Evolutionary conservation across 768 basidiomycete species (phyloP).

Genomic region (Tulasnella sp.): DNA sequence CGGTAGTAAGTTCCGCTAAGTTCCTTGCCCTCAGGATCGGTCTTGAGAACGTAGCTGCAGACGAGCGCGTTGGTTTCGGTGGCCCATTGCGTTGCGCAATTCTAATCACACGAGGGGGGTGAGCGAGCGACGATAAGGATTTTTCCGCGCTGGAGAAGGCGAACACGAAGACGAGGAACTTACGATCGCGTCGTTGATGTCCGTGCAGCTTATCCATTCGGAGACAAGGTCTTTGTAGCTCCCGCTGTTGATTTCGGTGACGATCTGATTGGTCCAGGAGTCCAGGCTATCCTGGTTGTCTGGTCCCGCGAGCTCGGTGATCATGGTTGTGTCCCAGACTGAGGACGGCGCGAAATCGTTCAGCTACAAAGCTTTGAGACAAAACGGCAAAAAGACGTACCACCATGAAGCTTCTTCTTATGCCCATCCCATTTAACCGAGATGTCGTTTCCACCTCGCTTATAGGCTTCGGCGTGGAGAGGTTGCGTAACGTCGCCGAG

Average conservation of each 20-base stretch:
- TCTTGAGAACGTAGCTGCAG: constrained; percentile 22
- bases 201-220: constrained; percentile 21
- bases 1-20: constrained; percentile 15
- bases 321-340: constrained; percentile 26
- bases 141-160: too few species aligned
- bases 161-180: neutral
- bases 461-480: neutral
- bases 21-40: constrained; percentile 18
- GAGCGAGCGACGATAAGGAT: too few species aligned
- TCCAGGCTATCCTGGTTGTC: neutral
- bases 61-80: constrained; percentile 23
- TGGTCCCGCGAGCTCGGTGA: constrained; percentile 5
- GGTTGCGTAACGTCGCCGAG: constrained; percentile 25
- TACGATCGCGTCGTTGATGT: neutral
- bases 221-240: neutral
- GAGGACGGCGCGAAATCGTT: neutral
- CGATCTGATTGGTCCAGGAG: neutral
- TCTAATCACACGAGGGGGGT: too few species aligned
- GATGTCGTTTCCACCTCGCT: constrained; percentile 7
- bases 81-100: constrained; percentile 27
- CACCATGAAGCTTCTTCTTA: constrained; percentile 4
- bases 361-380: too few species aligned
- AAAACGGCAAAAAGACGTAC: neutral
- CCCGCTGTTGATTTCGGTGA: constrained; percentile 21
- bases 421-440: neutral